Evolutionary conservation across 129 eudicot genomes (phyloP).

Genomic region (Flaveria brownii): DNA sequence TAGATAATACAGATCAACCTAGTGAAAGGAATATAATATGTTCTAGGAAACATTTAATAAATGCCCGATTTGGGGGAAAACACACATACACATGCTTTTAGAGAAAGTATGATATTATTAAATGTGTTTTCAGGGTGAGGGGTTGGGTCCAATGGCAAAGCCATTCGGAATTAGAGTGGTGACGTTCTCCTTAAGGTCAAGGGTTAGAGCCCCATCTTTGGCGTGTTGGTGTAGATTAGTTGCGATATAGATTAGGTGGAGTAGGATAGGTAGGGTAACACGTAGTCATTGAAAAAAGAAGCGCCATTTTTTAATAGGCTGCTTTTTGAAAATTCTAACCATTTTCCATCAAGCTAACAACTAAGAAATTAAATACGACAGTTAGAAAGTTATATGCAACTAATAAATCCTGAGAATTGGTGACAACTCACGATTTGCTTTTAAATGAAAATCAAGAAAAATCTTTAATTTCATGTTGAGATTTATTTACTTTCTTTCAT

Average conservation of each 20-base stretch:
- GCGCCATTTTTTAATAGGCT: background rate
- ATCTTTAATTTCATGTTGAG: background rate
- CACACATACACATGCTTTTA: background rate
- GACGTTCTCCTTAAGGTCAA: too few relatives aligned
- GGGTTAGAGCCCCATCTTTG: too few relatives aligned
- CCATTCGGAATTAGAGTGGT: too few relatives aligned
- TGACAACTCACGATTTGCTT: background rate
- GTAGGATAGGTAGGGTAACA: too few relatives aligned
- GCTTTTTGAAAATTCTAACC: background rate
- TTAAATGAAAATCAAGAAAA: background rate
- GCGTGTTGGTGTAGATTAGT: too few relatives aligned
- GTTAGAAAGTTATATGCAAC: background rate
- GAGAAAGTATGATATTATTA: background rate
- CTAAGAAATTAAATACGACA: background rate
- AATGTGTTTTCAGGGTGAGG: background rate
- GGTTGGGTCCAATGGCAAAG: too few relatives aligned
- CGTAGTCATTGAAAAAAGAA: too few relatives aligned
- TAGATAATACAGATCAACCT: slow-evolving; percentile 19
- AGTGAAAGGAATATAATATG: background rate
- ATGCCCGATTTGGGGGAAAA: background rate
- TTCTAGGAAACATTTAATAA: background rate
- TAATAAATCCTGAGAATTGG: background rate
- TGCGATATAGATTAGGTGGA: too few relatives aligned
- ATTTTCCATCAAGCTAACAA: background rate
- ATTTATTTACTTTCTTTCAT: background rate